phyloP scores from a whole-genome alignment of 768 basidiomycete species.

The Steccherinum ochraceum region DNA sequence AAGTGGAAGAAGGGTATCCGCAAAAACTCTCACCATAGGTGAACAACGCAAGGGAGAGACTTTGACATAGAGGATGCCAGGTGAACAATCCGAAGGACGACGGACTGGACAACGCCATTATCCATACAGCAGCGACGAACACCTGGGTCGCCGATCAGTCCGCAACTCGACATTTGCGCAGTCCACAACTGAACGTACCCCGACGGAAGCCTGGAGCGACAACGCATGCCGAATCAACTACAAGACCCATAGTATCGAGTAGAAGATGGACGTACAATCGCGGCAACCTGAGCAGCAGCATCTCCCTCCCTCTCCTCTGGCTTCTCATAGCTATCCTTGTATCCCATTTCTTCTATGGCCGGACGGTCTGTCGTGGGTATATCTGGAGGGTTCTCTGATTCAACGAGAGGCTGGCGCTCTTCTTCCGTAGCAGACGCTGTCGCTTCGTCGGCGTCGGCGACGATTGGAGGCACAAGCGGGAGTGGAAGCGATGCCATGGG shows the following conservation, averaged over 20 bases:
- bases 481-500: not conserved
- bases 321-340: not conserved
- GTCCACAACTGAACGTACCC: not conserved
- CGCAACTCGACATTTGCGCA: no score
- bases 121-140: constrained; percentile 21
- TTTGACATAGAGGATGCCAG: constrained; percentile 35
- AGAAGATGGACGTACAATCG: constrained; percentile 5
- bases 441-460: not conserved
- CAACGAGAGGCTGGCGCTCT: not conserved
- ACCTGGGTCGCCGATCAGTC: constrained; percentile 17
- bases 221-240: not conserved
- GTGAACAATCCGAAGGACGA: constrained; percentile 30
- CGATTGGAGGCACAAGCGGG: not conserved
- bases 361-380: not conserved
- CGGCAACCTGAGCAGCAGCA: constrained; percentile 4
- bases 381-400: not conserved
- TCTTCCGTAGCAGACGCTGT: not conserved
- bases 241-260: not conserved
- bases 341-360: constrained; percentile 1
- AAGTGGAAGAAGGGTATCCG: not conserved
- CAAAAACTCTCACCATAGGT: constrained; percentile 35
- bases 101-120: constrained; percentile 19
- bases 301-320: constrained; percentile 7
- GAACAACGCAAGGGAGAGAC: constrained; percentile 22
- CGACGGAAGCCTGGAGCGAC: not conserved